Percentiles rank a stretch among this genome's conserved stretches.
Evolutionary conservation across 768 basidiomycete genomes (phyloP).

Genomic region (Termitomyces sp.): DNA sequence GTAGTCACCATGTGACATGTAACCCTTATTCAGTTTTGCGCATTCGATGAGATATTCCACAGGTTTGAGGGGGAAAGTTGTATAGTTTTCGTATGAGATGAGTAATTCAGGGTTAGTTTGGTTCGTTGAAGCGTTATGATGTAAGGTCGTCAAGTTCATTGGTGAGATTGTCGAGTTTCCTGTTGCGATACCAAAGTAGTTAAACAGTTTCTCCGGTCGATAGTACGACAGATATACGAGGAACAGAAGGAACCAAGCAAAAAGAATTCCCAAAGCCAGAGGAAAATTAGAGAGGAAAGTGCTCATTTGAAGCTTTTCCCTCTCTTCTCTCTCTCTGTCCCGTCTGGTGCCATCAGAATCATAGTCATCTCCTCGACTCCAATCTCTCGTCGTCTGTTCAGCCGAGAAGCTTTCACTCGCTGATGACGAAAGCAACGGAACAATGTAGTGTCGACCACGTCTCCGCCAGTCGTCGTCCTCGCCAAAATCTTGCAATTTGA

Average conservation of each 20-base stretch:
- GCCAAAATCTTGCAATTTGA: slow-evolving; percentile 38
- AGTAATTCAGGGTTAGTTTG: slow-evolving; percentile 7
- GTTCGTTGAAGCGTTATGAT: slow-evolving; percentile 9
- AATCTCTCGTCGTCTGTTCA: slow-evolving; percentile 24
- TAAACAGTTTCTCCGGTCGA: slow-evolving; percentile 40
- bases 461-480: slow-evolving; percentile 32
- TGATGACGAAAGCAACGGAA: slow-evolving; percentile 45
- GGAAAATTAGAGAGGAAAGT: slow-evolving; percentile 29
- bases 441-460: slow-evolving; percentile 34
- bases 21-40: slow-evolving; percentile 38
- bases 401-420: slow-evolving; percentile 33
- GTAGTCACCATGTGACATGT: slow-evolving; percentile 45
- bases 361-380: slow-evolving; percentile 37
- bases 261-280: slow-evolving; percentile 38
- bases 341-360: slow-evolving; percentile 5
- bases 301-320: slow-evolving; percentile 15
- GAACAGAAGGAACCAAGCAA: slow-evolving; percentile 42
- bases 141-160: slow-evolving; percentile 9
- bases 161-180: slow-evolving; percentile 12
- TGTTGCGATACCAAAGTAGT: slow-evolving; percentile 33
- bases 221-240: slow-evolving; percentile 46
- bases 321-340: slow-evolving; percentile 12
- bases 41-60: slow-evolving; percentile 56
- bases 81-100: slow-evolving; percentile 54
- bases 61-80: slow-evolving; percentile 52